These are phyloP conservation scores for Herpetospermum pedunculosum DNA, from an alignment of 306 rosid species.

Conservation along the genomic window DNA sequence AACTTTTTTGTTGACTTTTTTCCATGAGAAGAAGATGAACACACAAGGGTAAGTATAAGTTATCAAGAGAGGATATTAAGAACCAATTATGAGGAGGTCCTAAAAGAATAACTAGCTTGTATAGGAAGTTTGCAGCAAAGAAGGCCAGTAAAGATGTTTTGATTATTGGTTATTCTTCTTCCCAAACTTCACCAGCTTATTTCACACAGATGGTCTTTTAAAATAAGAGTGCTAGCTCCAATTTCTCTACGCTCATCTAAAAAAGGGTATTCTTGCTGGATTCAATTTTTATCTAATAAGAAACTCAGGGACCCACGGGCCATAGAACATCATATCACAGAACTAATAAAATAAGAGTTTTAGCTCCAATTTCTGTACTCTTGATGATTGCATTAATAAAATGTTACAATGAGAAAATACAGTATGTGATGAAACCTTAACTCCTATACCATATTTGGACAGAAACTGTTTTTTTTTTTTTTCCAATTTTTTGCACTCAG, in stretches of 20 bases:
- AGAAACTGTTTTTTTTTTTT: background rate
- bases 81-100: background rate
- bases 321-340: background rate
- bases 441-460: background rate
- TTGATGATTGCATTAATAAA: background rate
- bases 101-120: background rate
- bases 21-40: background rate
- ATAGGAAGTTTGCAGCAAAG: background rate
- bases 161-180: background rate
- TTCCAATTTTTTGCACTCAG: background rate
- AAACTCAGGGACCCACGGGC: background rate
- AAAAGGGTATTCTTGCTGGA: background rate
- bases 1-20: slow-evolving; percentile 31
- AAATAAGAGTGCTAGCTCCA: background rate
- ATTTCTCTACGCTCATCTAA: background rate
- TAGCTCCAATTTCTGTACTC: no score
- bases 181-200: background rate
- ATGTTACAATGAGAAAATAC: background rate
- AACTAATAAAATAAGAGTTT: no score
- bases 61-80: background rate
- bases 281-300: background rate
- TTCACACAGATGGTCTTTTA: background rate
- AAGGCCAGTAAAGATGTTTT: background rate
- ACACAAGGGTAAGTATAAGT: background rate
- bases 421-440: background rate